Base-by-base conservation (phyloP, 192 early-diverging fungal species). In the Umbelopsis sp. region DNA sequence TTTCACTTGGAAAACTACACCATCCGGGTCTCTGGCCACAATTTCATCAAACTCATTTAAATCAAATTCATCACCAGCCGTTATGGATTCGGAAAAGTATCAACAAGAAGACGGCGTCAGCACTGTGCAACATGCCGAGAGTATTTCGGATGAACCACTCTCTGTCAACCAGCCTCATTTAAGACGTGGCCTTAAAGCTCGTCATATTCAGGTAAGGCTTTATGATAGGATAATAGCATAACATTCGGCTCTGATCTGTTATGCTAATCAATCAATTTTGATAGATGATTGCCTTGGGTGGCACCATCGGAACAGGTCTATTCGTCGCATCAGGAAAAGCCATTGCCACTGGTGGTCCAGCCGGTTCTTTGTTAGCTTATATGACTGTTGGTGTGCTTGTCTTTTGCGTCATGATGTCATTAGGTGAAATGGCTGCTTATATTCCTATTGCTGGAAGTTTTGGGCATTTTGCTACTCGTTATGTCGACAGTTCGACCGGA, bases 371-470 rank as follows among this genome's bases (percentile, higher is more conserved):
- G 64, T 66, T 91, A 5, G 88, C 86, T 21, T 95, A 89, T 61
- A 41, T 72, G 2, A 64, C 88, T 16, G 88, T 90, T 1, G 87
- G 87, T 61, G 70, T 85, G 4, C 80, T 87, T 73, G 87, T 90
- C 12, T 90, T 83, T 66, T 87, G 83, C 49, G 81, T 88, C 23
- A 85, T 88, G 75, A 91, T 89, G 64, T 89, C 89, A 67, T 79
- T 95, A 64, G 93, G 90, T 73, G 93, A 95, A 67, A 89, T 95
- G 89, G 87, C 91, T 1, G 86, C 93, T 0, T 83, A 86, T 33
- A 89, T 93, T 30, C 93, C 93, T 18, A 83, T 90, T 50, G 85
- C 91, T 2, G 94, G 94, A 25, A 88, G 89, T 13, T 96, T 94
- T 73, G 89, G 87, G 71, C 88, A 88, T 64, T 91, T 90, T 78